A percentile compares a stretch with the other conserved stretches of the same genome.
These are phyloP conservation scores for Aureobasidium sp. DNA, from an alignment of 2,329 filamentous ascomycete species.

Conservation along the genomic window DNA sequence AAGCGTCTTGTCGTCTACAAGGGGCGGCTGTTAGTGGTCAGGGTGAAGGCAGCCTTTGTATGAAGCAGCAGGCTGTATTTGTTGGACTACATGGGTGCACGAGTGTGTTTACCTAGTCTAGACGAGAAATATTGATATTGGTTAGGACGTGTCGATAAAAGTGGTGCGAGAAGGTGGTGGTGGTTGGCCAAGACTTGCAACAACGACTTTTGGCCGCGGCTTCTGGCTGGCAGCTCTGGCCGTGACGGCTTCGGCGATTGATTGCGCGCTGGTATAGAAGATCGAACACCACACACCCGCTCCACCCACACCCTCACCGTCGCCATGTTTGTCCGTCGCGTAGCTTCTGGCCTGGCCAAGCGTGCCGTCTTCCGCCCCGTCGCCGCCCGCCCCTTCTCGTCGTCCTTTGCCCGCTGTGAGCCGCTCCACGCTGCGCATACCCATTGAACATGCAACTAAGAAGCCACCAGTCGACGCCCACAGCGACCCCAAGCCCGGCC, in stretches of 20 bases:
- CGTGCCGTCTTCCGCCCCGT: slow-evolving; percentile 36
- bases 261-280: not conserved
- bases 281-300: not conserved
- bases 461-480: slow-evolving; percentile 25
- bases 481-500: slow-evolving; percentile 32
- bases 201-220: not conserved
- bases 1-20: not conserved
- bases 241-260: not conserved
- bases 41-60: not conserved
- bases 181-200: not conserved
- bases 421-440: slow-evolving; percentile 15
- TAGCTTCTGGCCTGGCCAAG: slow-evolving; percentile 41
- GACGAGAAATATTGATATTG: not conserved
- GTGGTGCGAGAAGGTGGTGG: not conserved
- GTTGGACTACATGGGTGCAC: not conserved
- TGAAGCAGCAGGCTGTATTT: not conserved
- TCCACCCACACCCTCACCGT: slow-evolving; percentile 16
- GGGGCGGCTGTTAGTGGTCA: not conserved
- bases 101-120: not conserved
- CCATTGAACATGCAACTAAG: slow-evolving; percentile 20
- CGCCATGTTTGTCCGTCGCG: slow-evolving; percentile 45
- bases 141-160: too few species aligned
- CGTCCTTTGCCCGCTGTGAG: slow-evolving; percentile 42
- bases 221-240: not conserved
- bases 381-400: slow-evolving; percentile 43